phyloP scores from a whole-genome alignment of 2,329 filamentous ascomycete genomes.

The Calonectria henricotiae region DNA sequence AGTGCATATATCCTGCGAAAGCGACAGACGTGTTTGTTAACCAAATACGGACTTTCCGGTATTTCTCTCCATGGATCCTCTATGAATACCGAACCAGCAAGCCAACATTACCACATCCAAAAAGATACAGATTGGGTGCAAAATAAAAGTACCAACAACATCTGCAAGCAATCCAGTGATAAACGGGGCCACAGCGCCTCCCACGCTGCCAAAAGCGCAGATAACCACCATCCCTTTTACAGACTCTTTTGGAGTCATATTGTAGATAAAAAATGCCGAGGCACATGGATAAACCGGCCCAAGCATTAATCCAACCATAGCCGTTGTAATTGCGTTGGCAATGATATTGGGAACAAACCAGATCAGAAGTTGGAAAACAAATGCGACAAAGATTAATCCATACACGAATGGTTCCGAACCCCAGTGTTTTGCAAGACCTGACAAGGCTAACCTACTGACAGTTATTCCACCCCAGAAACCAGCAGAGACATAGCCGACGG shows the following conservation, averaged over 20 bases:
- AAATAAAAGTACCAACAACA: constrained; percentile 74
- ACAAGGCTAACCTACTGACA: constrained; percentile 80
- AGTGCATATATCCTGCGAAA: too few species aligned
- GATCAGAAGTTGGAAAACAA: constrained; percentile 80
- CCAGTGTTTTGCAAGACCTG: constrained; percentile 75
- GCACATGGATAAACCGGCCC: constrained; percentile 87
- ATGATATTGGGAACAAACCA: constrained; percentile 85
- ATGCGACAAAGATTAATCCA: constrained; percentile 72
- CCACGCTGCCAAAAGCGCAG: constrained; percentile 78
- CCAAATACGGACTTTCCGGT: too few species aligned
- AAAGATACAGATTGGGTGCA: constrained; percentile 78
- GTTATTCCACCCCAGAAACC: constrained; percentile 83
- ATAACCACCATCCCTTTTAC: constrained; percentile 79
- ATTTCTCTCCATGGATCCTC: constrained; percentile 49
- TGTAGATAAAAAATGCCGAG: constrained; percentile 74
- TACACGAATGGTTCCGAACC: constrained; percentile 82
- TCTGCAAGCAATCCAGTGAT: constrained; percentile 76
- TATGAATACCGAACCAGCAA: constrained; percentile 76
- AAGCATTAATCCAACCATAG: constrained; percentile 81
- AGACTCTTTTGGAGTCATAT: constrained; percentile 73
- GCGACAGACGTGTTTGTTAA: too few species aligned
- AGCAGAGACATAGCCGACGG: constrained; percentile 85
- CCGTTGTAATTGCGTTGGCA: constrained; percentile 77
- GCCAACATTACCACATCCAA: constrained; percentile 77
- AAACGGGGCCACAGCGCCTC: constrained; percentile 78